Percentiles rank a stretch among this genome's conserved stretches.
phyloP scores from a whole-genome alignment of 768 basidiomycete species.

The Gymnopilus junonius region DNA sequence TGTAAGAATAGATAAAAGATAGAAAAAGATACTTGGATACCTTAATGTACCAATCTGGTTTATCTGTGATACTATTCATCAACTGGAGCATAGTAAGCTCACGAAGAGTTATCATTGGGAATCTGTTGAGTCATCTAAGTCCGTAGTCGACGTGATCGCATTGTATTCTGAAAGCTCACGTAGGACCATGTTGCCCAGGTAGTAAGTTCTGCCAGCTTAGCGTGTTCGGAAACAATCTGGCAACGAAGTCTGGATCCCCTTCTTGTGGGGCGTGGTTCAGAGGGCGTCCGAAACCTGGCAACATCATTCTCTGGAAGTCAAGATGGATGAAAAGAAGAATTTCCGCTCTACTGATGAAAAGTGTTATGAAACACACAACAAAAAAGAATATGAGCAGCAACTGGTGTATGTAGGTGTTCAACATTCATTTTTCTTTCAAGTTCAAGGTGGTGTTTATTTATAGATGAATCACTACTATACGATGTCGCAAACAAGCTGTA shows the following conservation, averaged over 20 bases:
- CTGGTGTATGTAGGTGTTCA: too few species aligned
- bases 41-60: constrained; percentile 37
- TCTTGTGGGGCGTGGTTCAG: neutral
- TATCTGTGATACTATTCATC: constrained; percentile 40
- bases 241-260: neutral
- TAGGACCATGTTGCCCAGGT: neutral
- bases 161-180: constrained; percentile 8
- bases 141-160: constrained; percentile 16
- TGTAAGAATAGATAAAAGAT: too few species aligned
- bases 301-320: neutral
- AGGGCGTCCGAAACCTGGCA: neutral
- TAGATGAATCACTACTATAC: too few species aligned
- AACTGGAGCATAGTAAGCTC: constrained; percentile 37
- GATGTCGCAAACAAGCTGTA: too few species aligned
- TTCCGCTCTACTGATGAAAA: neutral
- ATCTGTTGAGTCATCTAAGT: too few species aligned
- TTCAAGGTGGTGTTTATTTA: too few species aligned
- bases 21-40: constrained; percentile 14
- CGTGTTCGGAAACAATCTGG: constrained; percentile 19
- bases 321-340: neutral
- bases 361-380: neutral
- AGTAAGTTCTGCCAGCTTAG: constrained; percentile 3
- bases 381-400: too few species aligned
- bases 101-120: constrained; percentile 28
- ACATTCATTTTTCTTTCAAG: too few species aligned